Evolutionary conservation across 106 monocot species (phyloP), one percentile per base, ranked within the genome.

Genomic region (Xerophyta viscosa): DNA sequence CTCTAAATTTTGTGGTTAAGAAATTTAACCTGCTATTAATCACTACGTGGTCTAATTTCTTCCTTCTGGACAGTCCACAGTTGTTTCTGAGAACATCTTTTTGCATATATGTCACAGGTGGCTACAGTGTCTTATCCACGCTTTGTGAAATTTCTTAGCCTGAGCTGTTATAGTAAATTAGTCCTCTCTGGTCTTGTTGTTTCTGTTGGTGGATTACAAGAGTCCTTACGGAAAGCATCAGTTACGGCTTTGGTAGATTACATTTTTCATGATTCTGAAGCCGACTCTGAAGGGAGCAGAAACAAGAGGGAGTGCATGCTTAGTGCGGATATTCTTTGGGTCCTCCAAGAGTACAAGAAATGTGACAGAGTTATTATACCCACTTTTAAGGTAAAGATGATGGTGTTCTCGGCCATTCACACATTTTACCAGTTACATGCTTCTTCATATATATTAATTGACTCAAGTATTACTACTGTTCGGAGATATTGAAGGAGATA

Each of bases 151-250:
- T 69, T 98, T 49, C 89, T 98, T 66, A 67, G 66, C 60, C 72
- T 89, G 15, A 67, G 37, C 57, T 79, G 71, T 71, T 98, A 98
- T 64, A 86, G 96, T 65, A 76, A 58, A 51, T 27, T 29, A 31
- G 85, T 98, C 27, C 86, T 98, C 44, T 86, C 82, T 75, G 96
- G 96, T 27, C 73, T 90, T 27, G 89, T 98, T 47, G 71, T 90
- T 58, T 82, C 96, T 50, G 62, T 75, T 24, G 96, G 96, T 66
- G 96, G 89, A 58, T 69, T 98, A 73, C 96, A 89, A 69, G 96
- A 98, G 56, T 98, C 85, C n/a, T 66, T 98, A 57, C 64, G 73
- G 11, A 98, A 77, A 62, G 71, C 59, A 52, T 66, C 89, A 37
- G 10, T 49, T 48, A 51, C 70, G 41, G 82, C 89, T 63, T 69